phyloP scores from a whole-genome alignment of 1,284 basidiomycete genomes.

The Moesziomyces sp. region DNA sequence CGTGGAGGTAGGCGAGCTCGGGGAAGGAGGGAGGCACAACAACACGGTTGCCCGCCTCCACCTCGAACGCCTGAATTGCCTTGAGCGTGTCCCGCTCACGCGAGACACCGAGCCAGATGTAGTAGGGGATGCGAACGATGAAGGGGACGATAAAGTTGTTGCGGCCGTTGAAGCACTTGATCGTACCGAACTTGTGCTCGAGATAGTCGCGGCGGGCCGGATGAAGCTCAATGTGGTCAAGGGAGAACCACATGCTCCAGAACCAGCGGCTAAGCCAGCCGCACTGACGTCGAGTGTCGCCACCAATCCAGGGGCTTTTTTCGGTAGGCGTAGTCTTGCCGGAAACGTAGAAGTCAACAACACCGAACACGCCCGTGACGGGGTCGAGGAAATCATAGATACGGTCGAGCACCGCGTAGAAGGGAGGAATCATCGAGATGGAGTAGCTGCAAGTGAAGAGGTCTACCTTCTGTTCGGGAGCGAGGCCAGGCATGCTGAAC shows the following conservation, averaged over 20 bases:
- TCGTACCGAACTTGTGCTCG: conserved; percentile 82
- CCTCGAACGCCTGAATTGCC: conserved; percentile 76
- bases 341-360: conserved; percentile 84
- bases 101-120: conserved; percentile 82
- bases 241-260: conserved; percentile 76
- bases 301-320: conserved; percentile 73
- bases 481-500: conserved; percentile 74
- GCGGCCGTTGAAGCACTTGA: conserved; percentile 76
- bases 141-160: conserved; percentile 79
- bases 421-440: conserved; percentile 74
- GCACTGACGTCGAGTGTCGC: conserved; percentile 77
- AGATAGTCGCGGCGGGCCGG: conserved; percentile 76
- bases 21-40: conserved; percentile 66
- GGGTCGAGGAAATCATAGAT: conserved; percentile 78
- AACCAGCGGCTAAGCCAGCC: conserved; percentile 82
- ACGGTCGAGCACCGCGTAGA: conserved; percentile 77
- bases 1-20: conserved; percentile 56
- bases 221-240: conserved; percentile 80
- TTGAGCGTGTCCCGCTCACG: conserved; percentile 75
- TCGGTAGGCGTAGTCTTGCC: conserved; percentile 74
- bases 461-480: conserved; percentile 58
- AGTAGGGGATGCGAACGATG: conserved; percentile 78
- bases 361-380: conserved; percentile 76
- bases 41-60: conserved; percentile 76
- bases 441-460: conserved; percentile 67